A percentile compares a stretch with the other conserved stretches of the same genome.
These are phyloP conservation scores for Arabis alpina DNA, from an alignment of 345 rosid species.

Conservation along the genomic window DNA sequence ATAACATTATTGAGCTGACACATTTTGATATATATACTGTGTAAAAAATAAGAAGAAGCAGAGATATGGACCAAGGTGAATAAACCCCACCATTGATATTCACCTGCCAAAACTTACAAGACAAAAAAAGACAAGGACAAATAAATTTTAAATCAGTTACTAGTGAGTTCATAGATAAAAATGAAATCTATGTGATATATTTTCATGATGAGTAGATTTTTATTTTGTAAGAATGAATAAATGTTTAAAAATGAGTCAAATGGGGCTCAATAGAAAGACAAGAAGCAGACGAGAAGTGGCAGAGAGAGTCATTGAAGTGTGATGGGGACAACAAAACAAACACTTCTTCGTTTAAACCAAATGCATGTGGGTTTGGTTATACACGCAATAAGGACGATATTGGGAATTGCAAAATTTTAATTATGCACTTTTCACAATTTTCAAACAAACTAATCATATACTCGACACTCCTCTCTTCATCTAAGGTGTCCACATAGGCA, in stretches of 20 bases:
- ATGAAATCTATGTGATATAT: constrained; percentile 3
- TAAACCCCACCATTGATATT: constrained; percentile 39
- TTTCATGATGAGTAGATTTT: constrained; percentile 27
- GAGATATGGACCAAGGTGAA: constrained; percentile 26
- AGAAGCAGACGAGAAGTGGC: constrained; percentile 38
- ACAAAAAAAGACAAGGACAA: constrained; percentile 20
- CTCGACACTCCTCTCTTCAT: no score
- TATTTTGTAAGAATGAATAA: constrained; percentile 2
- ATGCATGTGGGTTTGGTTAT: constrained; percentile 40
- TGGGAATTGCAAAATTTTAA: constrained; percentile 24
- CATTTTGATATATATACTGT: background rate
- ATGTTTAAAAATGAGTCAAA: constrained; percentile 25
- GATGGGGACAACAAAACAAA: constrained; percentile 42
- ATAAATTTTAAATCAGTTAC: constrained; percentile 12
- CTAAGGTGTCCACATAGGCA: no score
- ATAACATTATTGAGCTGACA: constrained; percentile 38
- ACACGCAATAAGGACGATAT: constrained; percentile 27
- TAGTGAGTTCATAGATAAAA: constrained; percentile 18
- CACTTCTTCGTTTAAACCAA: constrained; percentile 41
- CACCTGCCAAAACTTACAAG: constrained; percentile 35
- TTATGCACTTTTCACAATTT: background rate
- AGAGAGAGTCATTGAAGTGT: constrained; percentile 36
- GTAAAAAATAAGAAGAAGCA: constrained; percentile 6
- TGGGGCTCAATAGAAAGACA: background rate
- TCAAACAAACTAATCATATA: no score